Conservation (phyloP, 1,139 yeast species). For the Yamadazyma dushanensis region DNA sequence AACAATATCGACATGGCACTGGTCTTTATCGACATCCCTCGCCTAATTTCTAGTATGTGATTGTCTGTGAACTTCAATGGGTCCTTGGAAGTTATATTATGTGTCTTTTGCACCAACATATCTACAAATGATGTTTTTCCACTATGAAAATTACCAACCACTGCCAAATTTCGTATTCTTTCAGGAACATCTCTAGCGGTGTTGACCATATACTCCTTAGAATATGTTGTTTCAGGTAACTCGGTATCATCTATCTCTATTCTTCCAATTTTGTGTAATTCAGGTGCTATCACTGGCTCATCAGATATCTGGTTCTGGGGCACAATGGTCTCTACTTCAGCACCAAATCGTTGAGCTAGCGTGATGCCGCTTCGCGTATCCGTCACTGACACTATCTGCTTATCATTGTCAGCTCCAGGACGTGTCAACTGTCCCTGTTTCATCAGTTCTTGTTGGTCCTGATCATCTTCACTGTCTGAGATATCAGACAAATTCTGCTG, state of each 20-base stretch:
- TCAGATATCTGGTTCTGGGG: constrained; percentile 20
- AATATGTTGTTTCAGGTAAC: constrained; percentile 61
- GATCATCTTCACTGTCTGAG: constrained; percentile 14
- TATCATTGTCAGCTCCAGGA: constrained; percentile 6
- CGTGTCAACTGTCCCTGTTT: neutral
- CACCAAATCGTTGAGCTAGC: constrained; percentile 17
- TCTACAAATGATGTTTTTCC: constrained; percentile 89
- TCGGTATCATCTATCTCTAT: constrained; percentile 39
- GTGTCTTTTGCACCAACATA: constrained; percentile 64
- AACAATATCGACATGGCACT: constrained; percentile 64
- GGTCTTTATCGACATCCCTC: constrained; percentile 70
- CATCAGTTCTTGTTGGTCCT: constrained; percentile 17
- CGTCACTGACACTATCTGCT: constrained; percentile 33
- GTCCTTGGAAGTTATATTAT: constrained; percentile 33
- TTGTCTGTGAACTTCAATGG: constrained; percentile 69
- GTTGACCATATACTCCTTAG: constrained; percentile 60
- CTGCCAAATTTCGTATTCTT: constrained; percentile 71
- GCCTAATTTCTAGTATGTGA: constrained; percentile 62
- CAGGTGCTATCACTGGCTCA: constrained; percentile 71
- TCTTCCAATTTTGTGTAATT: constrained; percentile 40
- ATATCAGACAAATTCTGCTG: constrained; percentile 4
- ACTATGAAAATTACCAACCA: constrained; percentile 81
- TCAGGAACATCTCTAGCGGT: constrained; percentile 54
- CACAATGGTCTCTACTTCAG: constrained; percentile 55
- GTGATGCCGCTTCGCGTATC: constrained; percentile 24